Evolutionary conservation across 345 rosid species (phyloP).

Genomic region (Tarenaya hassleriana): DNA sequence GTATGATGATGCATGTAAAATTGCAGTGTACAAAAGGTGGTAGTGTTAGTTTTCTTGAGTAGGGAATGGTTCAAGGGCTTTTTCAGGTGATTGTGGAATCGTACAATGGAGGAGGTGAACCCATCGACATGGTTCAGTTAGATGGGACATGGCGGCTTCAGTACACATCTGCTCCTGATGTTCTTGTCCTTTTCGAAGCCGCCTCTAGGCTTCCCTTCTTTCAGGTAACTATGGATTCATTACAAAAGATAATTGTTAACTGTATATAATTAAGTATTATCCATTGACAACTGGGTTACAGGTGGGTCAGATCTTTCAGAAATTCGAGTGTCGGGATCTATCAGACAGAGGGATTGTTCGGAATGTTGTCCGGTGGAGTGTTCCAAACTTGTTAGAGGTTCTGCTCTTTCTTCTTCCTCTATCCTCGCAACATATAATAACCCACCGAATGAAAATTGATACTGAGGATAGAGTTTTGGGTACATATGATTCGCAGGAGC

Average conservation of each 20-base stretch:
- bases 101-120: constrained; percentile 46
- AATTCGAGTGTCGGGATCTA: constrained; percentile 58
- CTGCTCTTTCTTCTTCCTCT: constrained; percentile 14
- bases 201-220: constrained; percentile 83
- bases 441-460: not conserved
- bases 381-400: constrained; percentile 75
- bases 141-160: constrained; percentile 97
- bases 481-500: constrained; percentile 47
- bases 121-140: constrained; percentile 55
- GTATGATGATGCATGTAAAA: constrained; percentile 29
- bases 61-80: constrained; percentile 2
- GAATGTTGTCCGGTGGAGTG: constrained; percentile 84
- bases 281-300: constrained; percentile 22
- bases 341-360: constrained; percentile 61
- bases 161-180: constrained; percentile 90
- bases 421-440: constrained; percentile 8
- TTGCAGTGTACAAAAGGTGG: not conserved
- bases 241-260: constrained; percentile 6
- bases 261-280: not conserved
- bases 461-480: constrained; percentile 6
- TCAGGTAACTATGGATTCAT: constrained; percentile 37
- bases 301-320: constrained; percentile 87
- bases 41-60: not conserved
- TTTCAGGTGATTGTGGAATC: constrained; percentile 71
- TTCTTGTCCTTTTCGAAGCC: constrained; percentile 73